Conservation (phyloP, 2,329 filamentous ascomycete species). For the Claviceps humidiphila region DNA sequence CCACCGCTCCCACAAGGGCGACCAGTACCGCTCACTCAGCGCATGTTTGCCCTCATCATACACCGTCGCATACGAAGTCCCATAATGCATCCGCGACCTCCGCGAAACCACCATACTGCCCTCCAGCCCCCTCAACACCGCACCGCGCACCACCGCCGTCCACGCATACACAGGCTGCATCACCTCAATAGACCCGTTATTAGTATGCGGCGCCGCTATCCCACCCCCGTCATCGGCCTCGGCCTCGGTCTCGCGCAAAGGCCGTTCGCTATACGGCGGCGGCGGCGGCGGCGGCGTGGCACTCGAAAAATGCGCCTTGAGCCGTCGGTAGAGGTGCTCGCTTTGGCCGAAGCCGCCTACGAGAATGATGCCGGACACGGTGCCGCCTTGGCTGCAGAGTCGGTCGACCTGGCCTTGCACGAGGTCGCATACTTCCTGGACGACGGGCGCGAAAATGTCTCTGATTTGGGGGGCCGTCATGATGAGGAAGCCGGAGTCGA, state of each 20-base stretch:
- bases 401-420: conserved; percentile 54
- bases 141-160: conserved; percentile 68
- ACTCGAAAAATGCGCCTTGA: conserved; percentile 50
- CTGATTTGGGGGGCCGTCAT: conserved; percentile 58
- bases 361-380: conserved; percentile 62
- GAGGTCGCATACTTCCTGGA: conserved; percentile 55
- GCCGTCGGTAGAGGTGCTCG: conserved; percentile 58
- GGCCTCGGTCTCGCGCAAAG: conserved; percentile 45
- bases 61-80: conserved; percentile 68
- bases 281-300: conserved; percentile 32
- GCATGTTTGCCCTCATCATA: conserved; percentile 66
- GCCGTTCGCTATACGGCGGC: conserved; percentile 53
- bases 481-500: conserved; percentile 65
- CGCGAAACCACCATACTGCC: conserved; percentile 68
- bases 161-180: conserved; percentile 74
- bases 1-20: conserved; percentile 66
- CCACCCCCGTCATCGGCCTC: conserved; percentile 9
- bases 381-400: conserved; percentile 46
- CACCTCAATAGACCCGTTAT: conserved; percentile 53
- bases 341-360: conserved; percentile 74
- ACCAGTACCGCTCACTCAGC: conserved; percentile 65
- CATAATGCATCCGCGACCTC: conserved; percentile 64
- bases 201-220: conserved; percentile 23
- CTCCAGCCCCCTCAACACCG: conserved; percentile 61
- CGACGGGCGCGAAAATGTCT: conserved; percentile 62